Evolutionary conservation across 345 rosid genomes (phyloP).

Genomic region (Eutrema japonicum): DNA sequence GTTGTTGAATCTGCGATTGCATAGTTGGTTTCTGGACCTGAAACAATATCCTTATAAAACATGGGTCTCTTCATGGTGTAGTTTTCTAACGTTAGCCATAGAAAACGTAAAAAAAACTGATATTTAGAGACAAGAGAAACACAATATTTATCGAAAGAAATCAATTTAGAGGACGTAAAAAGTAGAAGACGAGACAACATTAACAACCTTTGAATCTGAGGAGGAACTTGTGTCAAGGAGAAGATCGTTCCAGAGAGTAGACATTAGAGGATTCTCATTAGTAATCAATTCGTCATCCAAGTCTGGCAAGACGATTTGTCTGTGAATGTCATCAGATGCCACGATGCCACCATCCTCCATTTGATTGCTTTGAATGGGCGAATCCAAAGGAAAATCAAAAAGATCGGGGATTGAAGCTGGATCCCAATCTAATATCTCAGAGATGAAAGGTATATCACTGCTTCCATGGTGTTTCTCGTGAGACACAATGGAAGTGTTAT

Average conservation of each 20-base stretch:
- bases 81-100: background rate
- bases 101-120: background rate
- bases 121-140: background rate
- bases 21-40: slow-evolving; percentile 54
- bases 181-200: slow-evolving; percentile 20
- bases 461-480: slow-evolving; percentile 53
- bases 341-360: slow-evolving; percentile 54
- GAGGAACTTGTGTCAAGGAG: slow-evolving; percentile 54
- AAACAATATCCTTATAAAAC: slow-evolving; percentile 33
- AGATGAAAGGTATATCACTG: slow-evolving; percentile 58
- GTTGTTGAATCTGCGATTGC: slow-evolving; percentile 48
- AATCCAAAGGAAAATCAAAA: slow-evolving; percentile 57
- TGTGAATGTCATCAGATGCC: slow-evolving; percentile 54
- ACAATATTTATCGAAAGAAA: background rate
- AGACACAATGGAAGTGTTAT: slow-evolving; percentile 54
- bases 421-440: slow-evolving; percentile 55
- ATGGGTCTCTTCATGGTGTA: background rate
- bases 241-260: slow-evolving; percentile 63
- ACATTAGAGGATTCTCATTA: slow-evolving; percentile 60
- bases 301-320: slow-evolving; percentile 59
- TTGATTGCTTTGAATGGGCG: slow-evolving; percentile 52
- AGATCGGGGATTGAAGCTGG: slow-evolving; percentile 53
- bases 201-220: slow-evolving; percentile 67
- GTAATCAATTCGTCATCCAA: slow-evolving; percentile 81
- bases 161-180: background rate